Evolutionary conservation across 1,139 yeast genomes (phyloP).

Genomic region (Zygosaccharomyces pseudobailii): DNA sequence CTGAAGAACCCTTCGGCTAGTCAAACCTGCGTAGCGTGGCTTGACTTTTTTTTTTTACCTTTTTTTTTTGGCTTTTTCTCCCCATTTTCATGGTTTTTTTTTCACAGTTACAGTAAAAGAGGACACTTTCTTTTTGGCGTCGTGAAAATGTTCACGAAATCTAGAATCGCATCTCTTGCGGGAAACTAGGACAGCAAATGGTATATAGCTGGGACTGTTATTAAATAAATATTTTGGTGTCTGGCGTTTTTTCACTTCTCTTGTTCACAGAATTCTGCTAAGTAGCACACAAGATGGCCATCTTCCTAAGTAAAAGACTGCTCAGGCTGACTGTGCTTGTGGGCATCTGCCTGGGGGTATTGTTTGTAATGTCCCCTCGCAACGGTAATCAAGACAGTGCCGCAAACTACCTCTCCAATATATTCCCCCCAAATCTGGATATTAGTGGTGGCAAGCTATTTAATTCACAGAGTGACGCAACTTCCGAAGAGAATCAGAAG

Average conservation of each 20-base stretch:
- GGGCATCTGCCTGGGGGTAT: slow-evolving; percentile 7
- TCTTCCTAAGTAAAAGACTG: slow-evolving; percentile 14
- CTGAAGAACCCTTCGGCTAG: neutral
- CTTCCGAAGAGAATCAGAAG: slow-evolving; percentile 8
- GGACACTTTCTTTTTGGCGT: neutral
- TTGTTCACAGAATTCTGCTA: neutral
- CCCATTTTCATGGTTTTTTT: neutral
- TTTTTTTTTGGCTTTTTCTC: neutral
- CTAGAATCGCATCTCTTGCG: neutral
- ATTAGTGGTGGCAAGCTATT: neutral
- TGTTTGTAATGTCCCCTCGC: slow-evolving; percentile 7
- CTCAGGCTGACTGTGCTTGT: slow-evolving; percentile 10
- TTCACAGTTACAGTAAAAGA: neutral
- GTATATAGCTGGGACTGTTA: neutral
- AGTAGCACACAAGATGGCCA: slow-evolving; percentile 7
- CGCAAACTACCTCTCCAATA: neutral
- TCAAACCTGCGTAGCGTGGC: neutral
- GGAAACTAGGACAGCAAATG: neutral
- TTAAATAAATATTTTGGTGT: neutral
- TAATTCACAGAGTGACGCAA: slow-evolving; percentile 3
- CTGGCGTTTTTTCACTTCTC: neutral
- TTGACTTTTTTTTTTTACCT: neutral
- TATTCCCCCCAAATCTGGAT: neutral
- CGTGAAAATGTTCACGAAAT: slow-evolving; percentile 1
- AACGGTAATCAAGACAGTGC: slow-evolving; percentile 1